Conservation (phyloP, 306 rosid genomes). For the Trifolium fragiferum region DNA sequence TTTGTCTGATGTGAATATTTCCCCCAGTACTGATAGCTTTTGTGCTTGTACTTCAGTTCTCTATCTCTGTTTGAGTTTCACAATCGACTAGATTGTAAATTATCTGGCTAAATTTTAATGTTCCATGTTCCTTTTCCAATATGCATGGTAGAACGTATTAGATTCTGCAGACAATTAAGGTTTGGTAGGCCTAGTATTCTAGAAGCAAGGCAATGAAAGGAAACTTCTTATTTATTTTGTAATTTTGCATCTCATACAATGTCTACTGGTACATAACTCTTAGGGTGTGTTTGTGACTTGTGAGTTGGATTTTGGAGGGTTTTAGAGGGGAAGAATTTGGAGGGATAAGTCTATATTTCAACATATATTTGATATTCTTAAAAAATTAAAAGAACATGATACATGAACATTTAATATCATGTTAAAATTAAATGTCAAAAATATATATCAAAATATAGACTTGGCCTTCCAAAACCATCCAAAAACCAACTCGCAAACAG, state of each 20-base stretch:
- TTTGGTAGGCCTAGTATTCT: constrained; percentile 22
- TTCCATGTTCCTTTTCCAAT: background rate
- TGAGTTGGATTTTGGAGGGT: too few relatives aligned
- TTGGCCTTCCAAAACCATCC: too few relatives aligned
- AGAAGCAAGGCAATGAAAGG: background rate
- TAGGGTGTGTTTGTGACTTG: too few relatives aligned
- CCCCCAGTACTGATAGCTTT: constrained; percentile 12
- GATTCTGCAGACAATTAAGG: constrained; percentile 1
- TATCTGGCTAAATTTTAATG: background rate
- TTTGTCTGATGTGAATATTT: constrained; percentile 14
- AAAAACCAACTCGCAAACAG: too few relatives aligned
- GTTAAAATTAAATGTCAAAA: too few relatives aligned
- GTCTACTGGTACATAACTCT: constrained; percentile 9
- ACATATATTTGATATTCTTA: too few relatives aligned
- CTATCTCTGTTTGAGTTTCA: background rate
- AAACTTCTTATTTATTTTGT: constrained; percentile 2
- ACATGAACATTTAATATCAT: too few relatives aligned
- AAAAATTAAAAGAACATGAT: too few relatives aligned
- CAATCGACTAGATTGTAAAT: background rate
- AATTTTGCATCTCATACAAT: constrained; percentile 14
- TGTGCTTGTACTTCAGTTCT: background rate
- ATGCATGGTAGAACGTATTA: constrained; percentile 9
- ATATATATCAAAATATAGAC: too few relatives aligned
- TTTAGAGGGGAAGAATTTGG: too few relatives aligned
- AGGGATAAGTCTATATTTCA: too few relatives aligned